Evolutionary conservation across 495 filamentous ascomycete species (phyloP).

Genomic region (Podospora pseudocomata): DNA sequence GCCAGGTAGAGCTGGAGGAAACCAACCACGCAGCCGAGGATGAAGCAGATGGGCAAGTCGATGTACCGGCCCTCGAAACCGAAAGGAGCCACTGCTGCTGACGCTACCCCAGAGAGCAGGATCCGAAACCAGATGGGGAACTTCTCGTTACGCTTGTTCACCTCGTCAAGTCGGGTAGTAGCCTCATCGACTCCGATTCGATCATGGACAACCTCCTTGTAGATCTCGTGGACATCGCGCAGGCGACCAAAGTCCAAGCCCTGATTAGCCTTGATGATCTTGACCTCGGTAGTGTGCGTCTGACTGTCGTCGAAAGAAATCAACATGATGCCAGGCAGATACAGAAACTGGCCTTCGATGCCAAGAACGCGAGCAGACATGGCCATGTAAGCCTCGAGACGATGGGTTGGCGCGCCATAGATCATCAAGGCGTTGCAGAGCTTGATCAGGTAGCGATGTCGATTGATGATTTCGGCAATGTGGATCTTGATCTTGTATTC

Average conservation of each 20-base stretch:
- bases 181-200: slow-evolving; percentile 82
- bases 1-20: slow-evolving; percentile 76
- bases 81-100: slow-evolving; percentile 77
- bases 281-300: slow-evolving; percentile 90
- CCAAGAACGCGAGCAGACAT: slow-evolving; percentile 87
- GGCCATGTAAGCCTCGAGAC: slow-evolving; percentile 77
- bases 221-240: slow-evolving; percentile 80
- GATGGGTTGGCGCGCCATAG: slow-evolving; percentile 74
- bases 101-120: slow-evolving; percentile 78
- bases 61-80: slow-evolving; percentile 84
- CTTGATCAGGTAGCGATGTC: slow-evolving; percentile 79
- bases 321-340: slow-evolving; percentile 93
- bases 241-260: slow-evolving; percentile 83
- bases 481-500: slow-evolving; percentile 82
- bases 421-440: slow-evolving; percentile 86
- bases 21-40: slow-evolving; percentile 80
- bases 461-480: slow-evolving; percentile 76
- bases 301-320: slow-evolving; percentile 87
- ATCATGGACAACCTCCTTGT: slow-evolving; percentile 92
- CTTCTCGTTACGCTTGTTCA: slow-evolving; percentile 60
- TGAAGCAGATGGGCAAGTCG: slow-evolving; percentile 82
- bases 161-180: slow-evolving; percentile 61
- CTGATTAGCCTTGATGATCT: slow-evolving; percentile 71
- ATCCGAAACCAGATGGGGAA: slow-evolving; percentile 71
- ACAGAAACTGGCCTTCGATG: slow-evolving; percentile 88